Evolutionary conservation across 148 eudicot genomes (phyloP).

Genomic region (Hydrangea macrophylla): DNA sequence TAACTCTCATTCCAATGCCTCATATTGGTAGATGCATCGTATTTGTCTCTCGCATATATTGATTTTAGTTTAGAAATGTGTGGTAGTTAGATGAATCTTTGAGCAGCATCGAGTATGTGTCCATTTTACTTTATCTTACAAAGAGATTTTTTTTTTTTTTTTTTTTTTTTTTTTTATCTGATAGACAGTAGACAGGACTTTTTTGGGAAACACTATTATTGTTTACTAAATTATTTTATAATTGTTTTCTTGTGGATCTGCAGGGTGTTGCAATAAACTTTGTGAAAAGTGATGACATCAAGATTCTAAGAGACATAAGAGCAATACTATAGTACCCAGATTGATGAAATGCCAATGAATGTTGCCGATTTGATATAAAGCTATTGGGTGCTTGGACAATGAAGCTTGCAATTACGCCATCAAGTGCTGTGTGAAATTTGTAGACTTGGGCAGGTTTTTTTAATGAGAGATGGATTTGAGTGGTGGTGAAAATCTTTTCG

Average conservation of each 20-base stretch:
- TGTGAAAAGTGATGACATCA: slow-evolving; percentile 52
- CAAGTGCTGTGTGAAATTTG: too few relatives aligned
- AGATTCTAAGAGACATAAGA: slow-evolving; percentile 35
- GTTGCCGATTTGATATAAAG: neutral
- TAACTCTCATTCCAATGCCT: too few relatives aligned
- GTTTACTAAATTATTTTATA: neutral
- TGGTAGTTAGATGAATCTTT: too few relatives aligned
- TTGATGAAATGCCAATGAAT: slow-evolving; percentile 3
- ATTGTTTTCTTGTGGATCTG: neutral
- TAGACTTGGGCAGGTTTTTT: too few relatives aligned
- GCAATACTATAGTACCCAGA: neutral
- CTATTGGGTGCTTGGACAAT: too few relatives aligned
- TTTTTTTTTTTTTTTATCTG: too few relatives aligned
- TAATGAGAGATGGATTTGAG: too few relatives aligned
- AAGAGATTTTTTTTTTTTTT: too few relatives aligned
- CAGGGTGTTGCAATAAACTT: slow-evolving; percentile 17
- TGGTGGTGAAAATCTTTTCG: too few relatives aligned
- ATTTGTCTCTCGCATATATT: neutral
- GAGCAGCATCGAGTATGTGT: neutral
- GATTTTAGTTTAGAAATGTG: neutral
- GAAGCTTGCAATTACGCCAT: too few relatives aligned
- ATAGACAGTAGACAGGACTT: too few relatives aligned
- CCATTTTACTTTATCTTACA: neutral
- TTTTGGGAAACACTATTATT: neutral
- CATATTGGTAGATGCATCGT: too few relatives aligned